Evolutionary conservation across 2,329 filamentous ascomycete species (phyloP).

Genomic region (Fusarium udum): DNA sequence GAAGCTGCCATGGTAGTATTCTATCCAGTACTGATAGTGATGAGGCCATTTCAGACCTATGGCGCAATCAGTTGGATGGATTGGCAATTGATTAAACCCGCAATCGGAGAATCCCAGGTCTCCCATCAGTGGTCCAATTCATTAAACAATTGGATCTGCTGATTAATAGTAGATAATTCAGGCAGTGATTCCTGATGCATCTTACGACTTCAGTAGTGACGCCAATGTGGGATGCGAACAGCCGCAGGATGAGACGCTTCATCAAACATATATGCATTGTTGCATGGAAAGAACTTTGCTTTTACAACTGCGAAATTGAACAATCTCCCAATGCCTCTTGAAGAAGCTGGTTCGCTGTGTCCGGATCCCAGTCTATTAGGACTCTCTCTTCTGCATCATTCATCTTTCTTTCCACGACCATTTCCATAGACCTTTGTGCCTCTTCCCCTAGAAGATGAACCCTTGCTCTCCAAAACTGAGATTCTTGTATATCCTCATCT

Average conservation of each 20-base stretch:
- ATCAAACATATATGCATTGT: background rate
- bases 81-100: constrained; percentile 29
- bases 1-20: background rate
- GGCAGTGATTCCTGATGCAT: background rate
- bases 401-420: background rate
- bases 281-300: background rate
- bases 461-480: background rate
- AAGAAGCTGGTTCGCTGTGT: background rate
- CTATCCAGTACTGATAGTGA: background rate
- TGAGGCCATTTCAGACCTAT: constrained; percentile 35
- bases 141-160: background rate
- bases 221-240: background rate
- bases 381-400: background rate
- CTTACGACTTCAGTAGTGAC: background rate
- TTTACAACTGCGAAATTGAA: background rate
- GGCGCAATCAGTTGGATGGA: constrained; percentile 32
- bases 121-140: background rate
- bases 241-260: background rate
- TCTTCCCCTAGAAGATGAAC: background rate
- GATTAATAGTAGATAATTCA: background rate
- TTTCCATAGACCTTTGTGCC: background rate
- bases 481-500: background rate
- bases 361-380: background rate
- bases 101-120: background rate
- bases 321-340: background rate